Base-by-base conservation (phyloP, 768 basidiomycete genomes). In the Panaeolus cyanescens region DNA sequence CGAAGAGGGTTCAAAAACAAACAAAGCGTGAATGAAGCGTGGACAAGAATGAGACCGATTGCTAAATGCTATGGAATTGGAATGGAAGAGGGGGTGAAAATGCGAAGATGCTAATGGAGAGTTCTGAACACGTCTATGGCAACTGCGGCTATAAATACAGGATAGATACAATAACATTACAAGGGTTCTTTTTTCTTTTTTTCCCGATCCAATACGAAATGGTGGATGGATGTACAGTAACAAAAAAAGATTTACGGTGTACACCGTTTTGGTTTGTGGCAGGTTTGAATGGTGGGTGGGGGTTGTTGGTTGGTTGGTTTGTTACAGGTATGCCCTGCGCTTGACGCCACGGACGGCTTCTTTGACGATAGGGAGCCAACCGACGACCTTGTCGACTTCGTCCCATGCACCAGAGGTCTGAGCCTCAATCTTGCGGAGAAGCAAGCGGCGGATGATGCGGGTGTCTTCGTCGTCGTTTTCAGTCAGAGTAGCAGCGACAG, bases 401-500 rank as follows among this genome's bases (percentile, higher is more conserved):
- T 87, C 86, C 65, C 83, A 81, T 2, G 86, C 85, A 5, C 83
- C 84, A 15, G 56, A 83, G 64, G 50, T 82, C 75, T 60, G 74
- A 15, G 84, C 81, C 36, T 87, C 84, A 58, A 92, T 82, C 74
- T 90, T 91, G 50, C 87, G 82, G 37, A 85, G 71, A 20, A 91
- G 67, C n/a, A 92, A 71, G 17, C 88, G 79, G 13, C 88, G 87
- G 33, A 90, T 76, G 28, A 80, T 78, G 33, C 83, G 81, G 10
- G 79, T 81, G 62, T 91, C 91, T 54, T 90, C 85, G 59, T 89
- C 89, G 63, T 86, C 86, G 34, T 80, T 75, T 53, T 83, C 83
- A 1, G 80, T 80, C 3, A 83, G 64, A 0, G 84, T 84, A 4
- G 77, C 78, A 5, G 83, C 75, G 31, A 85, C 68, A 3, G 88